Evolutionary conservation across 257 asterid genomes (phyloP).

Genomic region (Solanum sejunctum): DNA sequence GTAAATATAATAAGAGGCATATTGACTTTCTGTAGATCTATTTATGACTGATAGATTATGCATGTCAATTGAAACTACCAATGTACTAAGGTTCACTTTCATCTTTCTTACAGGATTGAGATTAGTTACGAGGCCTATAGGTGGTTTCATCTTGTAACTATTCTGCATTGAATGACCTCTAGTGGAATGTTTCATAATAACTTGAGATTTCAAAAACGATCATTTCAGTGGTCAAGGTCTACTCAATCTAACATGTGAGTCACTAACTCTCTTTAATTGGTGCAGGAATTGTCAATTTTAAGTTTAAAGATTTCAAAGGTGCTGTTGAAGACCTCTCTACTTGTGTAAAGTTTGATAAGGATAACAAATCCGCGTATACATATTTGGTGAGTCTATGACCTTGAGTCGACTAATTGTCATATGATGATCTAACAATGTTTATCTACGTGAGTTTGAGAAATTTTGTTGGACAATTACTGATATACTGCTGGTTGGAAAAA

Average conservation of each 20-base stretch:
- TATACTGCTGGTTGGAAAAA: constrained; percentile 1
- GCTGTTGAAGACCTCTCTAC: constrained; percentile 85
- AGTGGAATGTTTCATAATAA: neutral
- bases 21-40: neutral
- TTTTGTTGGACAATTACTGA: neutral
- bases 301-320: constrained; percentile 84
- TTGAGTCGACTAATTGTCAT: neutral
- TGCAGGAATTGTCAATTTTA: constrained; percentile 93
- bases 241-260: neutral
- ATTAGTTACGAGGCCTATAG: neutral
- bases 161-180: neutral
- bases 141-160: neutral
- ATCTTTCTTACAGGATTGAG: neutral
- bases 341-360: constrained; percentile 68
- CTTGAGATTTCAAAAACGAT: neutral
- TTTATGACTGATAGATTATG: neutral
- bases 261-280: neutral
- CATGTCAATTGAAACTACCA: neutral
- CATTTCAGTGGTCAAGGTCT: neutral
- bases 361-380: constrained; percentile 90
- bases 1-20: neutral
- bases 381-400: constrained; percentile 61
- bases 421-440: neutral
- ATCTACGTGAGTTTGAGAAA: neutral
- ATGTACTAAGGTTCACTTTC: neutral